These are phyloP conservation scores for Penicillium flavigenum DNA, from an alignment of 495 filamentous ascomycete genomes.

Conservation along the genomic window DNA sequence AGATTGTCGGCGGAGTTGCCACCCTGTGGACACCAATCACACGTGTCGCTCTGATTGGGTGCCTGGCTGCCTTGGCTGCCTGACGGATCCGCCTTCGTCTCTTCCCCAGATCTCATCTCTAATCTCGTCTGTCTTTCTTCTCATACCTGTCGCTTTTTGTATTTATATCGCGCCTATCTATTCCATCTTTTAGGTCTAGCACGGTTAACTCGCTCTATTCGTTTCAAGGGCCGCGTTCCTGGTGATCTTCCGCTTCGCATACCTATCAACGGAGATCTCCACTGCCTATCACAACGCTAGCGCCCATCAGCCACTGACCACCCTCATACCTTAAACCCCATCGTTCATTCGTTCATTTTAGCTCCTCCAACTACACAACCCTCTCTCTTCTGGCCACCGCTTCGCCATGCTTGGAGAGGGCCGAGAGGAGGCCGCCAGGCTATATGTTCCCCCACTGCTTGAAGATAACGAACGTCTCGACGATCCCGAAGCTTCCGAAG, in stretches of 20 bases:
- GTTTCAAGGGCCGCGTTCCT: slow-evolving; percentile 14
- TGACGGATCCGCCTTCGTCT: slow-evolving; percentile 10
- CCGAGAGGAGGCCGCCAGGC: slow-evolving; percentile 34
- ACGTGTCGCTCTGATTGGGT: slow-evolving; percentile 18
- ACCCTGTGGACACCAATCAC: slow-evolving; percentile 7
- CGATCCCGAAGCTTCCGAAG: slow-evolving; percentile 45
- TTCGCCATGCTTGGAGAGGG: slow-evolving; percentile 39
- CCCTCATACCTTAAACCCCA: slow-evolving; percentile 22
- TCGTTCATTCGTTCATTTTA: slow-evolving; percentile 19
- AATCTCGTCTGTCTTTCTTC: slow-evolving; percentile 12
- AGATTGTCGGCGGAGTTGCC: slow-evolving; percentile 6
- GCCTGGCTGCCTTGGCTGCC: slow-evolving; percentile 18
- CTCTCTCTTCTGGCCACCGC: slow-evolving; percentile 4
- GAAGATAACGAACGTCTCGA: slow-evolving; percentile 39
- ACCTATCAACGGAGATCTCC: slow-evolving; percentile 25
- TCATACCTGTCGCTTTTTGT: slow-evolving; percentile 11
- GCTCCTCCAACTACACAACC: slow-evolving; percentile 6
- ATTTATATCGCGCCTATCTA: slow-evolving; percentile 4
- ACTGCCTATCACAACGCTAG: slow-evolving; percentile 19
- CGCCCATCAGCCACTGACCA: slow-evolving; percentile 21
- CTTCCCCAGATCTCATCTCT: slow-evolving; percentile 13
- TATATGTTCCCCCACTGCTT: slow-evolving; percentile 37
- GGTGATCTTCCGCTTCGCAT: slow-evolving; percentile 20
- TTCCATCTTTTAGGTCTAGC: background rate
- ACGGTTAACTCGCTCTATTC: background rate